Conservation (phyloP, 2,329 filamentous ascomycete species). For the Trichoderma harzianum region DNA sequence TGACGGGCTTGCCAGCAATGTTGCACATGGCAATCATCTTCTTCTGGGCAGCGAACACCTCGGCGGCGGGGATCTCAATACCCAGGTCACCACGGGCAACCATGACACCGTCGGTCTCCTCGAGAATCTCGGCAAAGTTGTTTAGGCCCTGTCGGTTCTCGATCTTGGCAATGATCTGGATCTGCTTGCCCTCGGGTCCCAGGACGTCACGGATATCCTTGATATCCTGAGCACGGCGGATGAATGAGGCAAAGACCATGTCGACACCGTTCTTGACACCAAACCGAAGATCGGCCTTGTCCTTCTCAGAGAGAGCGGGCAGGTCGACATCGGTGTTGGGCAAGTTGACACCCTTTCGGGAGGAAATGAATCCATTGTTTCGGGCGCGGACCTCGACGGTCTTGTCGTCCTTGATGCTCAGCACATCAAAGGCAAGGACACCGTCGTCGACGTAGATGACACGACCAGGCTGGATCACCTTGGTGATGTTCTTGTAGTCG, state of each 20-base stretch:
- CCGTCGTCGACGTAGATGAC: conserved; percentile 98
- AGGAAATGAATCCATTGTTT: conserved; percentile 99
- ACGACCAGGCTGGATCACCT: conserved; percentile 87
- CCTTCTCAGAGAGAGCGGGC: conserved; percentile 95
- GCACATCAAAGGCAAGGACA: conserved; percentile 92
- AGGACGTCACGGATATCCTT: conserved; percentile 86
- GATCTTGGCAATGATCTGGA: conserved; percentile 99
- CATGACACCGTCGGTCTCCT: conserved; percentile 98
- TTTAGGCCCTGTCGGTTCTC: conserved; percentile 99
- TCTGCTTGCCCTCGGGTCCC: conserved; percentile 87
- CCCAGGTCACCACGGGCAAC: conserved; percentile 93
- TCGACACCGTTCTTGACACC: conserved; percentile 98
- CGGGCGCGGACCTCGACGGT: conserved; percentile 81
- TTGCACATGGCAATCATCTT: conserved; percentile 99
- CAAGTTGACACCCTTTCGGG: conserved; percentile 98
- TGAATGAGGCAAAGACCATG: conserved; percentile 99
- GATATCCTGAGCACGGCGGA: conserved; percentile 92
- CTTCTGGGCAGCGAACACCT: conserved; percentile 99
- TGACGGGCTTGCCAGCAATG: conserved; percentile 96
- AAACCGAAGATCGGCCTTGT: conserved; percentile 88
- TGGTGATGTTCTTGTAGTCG: conserved; percentile 99
- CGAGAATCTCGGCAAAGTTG: conserved; percentile 97
- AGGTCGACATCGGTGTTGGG: conserved; percentile 99
- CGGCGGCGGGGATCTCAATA: conserved; percentile 97
- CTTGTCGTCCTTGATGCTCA: conserved; percentile 83